Base-by-base conservation (phyloP, 208 protist genomes). In the Polymyxa betae region DNA sequence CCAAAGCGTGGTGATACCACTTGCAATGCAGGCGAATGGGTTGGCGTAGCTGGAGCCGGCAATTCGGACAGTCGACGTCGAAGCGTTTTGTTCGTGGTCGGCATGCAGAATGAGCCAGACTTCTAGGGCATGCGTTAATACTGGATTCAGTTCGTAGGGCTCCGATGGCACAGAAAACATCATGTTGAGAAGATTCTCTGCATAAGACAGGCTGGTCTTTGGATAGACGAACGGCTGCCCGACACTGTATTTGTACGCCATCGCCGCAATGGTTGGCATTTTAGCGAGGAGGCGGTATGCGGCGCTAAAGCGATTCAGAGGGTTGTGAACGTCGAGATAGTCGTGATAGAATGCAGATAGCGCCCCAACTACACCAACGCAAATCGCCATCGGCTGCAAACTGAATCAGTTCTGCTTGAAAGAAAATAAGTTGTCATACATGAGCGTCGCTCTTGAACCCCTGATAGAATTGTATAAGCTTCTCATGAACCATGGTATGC, bases 131-230 rank as follows among this genome's bases (percentile, higher is more conserved):
- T 93, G 46, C 16, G 32, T 77, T 10, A 87, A 32, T 0, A 87
- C 88, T 0, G 88, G 88, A 46, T 89, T 89, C 87, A 89, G 24
- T 46, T 89, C 10, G 24, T 60, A 89, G 29, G 46, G 40, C 87
- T 64, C 45, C 43, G 87, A 89, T 40, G 46, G 87, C 12, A 60
- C 40, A 38, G 88, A 88, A 35, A 92, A 92, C 91, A 96, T 91
- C 95, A 96, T 96, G 91, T 96, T 95, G 45, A 96, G 92, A 64
- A 96, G 96, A 87, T 96, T 96, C 52, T 95, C 93, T 1, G 94
- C 94, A 92, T 96, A 96, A 38, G 64, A 88, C 32, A 96, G 72
- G 16, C 72, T 35, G 16, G 72, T 82, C n/a, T 82, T 35, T 16
- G 72, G 72, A 77, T 92, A 93, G 49, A 91, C 90, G 66, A 90